Conservation (phyloP, 83 land plant species). For the Thuja plicata region DNA sequence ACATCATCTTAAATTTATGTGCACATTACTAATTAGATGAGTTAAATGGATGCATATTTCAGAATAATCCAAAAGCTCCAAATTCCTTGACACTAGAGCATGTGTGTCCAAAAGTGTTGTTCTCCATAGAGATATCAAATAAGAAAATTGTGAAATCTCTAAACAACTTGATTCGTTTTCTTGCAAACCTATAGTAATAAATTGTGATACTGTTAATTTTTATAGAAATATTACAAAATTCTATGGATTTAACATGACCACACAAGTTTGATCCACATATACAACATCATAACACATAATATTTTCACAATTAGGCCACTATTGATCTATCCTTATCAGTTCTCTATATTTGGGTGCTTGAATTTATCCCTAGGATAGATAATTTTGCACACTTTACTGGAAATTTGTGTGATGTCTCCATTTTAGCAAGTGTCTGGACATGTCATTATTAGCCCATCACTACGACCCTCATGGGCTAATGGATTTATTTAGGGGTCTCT, state of each 20-base stretch:
- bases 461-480: too few species aligned
- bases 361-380: background rate
- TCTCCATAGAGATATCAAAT: background rate
- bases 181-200: background rate
- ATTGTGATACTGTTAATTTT: background rate
- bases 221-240: background rate
- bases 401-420: too few species aligned
- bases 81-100: background rate
- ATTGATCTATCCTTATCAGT: background rate
- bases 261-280: background rate
- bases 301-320: background rate
- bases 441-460: too few species aligned
- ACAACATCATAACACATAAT: background rate
- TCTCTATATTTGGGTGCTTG: background rate
- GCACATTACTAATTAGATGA: background rate
- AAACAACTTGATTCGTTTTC: background rate
- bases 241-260: background rate
- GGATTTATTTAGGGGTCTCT: too few species aligned
- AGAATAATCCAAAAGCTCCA: background rate
- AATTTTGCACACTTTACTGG: background rate
- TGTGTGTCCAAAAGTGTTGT: background rate
- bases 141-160: background rate
- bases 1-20: background rate
- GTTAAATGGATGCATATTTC: background rate
- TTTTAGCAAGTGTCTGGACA: too few species aligned